Base-by-base conservation (phyloP, 495 filamentous ascomycete genomes). In the Neurospora sp. region DNA sequence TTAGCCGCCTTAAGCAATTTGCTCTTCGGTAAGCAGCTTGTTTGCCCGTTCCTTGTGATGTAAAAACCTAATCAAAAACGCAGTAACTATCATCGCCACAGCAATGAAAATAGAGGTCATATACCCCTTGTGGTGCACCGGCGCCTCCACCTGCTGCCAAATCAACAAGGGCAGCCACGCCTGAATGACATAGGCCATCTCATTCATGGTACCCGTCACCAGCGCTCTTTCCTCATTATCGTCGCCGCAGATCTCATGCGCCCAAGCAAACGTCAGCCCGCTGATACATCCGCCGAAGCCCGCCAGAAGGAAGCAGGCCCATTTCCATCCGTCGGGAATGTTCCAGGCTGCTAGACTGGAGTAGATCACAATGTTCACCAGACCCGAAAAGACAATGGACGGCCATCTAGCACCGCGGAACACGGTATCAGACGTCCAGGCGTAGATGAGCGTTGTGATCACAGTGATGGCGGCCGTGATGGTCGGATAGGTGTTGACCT, bases 161-260 rank as follows among this genome's bases (percentile, higher is more conserved):
- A 86, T 78, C 22, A 85, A 74, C 9, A 87, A 76, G 6, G 84
- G 85, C 18, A 83, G 71, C 83, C 84, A 85, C 1, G 82, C 82
- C 69, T 82, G 82, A 10, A 84, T 70, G 9, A 82, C 81, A 48
- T 82, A 82, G 2, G 82, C 82, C 78, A 85, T 79, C 74, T 81
- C 75, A 59, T 84, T 85, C 83, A 85, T 85, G 16, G 80, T 70
- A 9, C 71, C 82, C 4, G 82, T 77, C 6, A 88, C 85, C 18
- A 89, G 72, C 3, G 87, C 84, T n/a, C 89, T 78, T 76, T 90
- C 87, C 74, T 87, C 84, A 31, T 85, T 85, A 69, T 87, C 85
- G 37, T 82, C 81, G 10, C 78, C 78, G 74, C 82, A 89, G 76
- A 84, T 86, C 75, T 82, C 87, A 75, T 89, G 85, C 3, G 86